Conservation (phyloP, 148 eudicot species). For the Heliamphora exappendiculata region DNA sequence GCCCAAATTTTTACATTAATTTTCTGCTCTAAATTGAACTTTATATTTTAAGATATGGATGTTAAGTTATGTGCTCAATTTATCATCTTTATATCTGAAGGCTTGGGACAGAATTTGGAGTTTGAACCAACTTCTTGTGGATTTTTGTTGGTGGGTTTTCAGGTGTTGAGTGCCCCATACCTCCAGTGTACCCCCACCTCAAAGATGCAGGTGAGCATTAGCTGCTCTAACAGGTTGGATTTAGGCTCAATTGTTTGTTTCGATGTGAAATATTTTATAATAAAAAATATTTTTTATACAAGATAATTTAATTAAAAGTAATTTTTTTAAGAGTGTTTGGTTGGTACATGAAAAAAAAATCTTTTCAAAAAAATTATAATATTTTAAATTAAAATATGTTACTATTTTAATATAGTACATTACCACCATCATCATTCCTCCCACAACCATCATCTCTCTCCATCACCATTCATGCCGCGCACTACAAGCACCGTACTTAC, state of each 20-base stretch:
- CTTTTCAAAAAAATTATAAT: too few relatives aligned
- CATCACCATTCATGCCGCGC: too few relatives aligned
- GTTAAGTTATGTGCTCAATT: not conserved
- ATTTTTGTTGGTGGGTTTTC: conserved; percentile 16
- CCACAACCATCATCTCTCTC: too few relatives aligned
- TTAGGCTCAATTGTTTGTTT: not conserved
- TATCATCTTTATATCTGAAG: not conserved
- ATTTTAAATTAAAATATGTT: too few relatives aligned
- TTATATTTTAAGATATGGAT: not conserved
- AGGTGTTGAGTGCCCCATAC: conserved; percentile 92
- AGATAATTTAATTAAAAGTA: too few relatives aligned
- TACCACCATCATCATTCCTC: too few relatives aligned
- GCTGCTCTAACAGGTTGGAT: not conserved
- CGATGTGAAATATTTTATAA: too few relatives aligned
- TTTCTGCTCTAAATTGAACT: not conserved
- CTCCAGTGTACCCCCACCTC: conserved; percentile 35
- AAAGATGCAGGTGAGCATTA: conserved; percentile 42
- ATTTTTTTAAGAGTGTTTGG: too few relatives aligned
- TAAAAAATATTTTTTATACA: too few relatives aligned
- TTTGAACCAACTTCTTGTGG: conserved; percentile 1
- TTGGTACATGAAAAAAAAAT: too few relatives aligned
- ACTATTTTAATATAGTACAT: too few relatives aligned
- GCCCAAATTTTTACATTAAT: conserved; percentile 2
- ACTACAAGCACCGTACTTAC: too few relatives aligned
- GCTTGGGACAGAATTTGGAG: not conserved